phyloP scores from a whole-genome alignment of 2,329 filamentous ascomycete genomes.

The Botrytis deweyae region DNA sequence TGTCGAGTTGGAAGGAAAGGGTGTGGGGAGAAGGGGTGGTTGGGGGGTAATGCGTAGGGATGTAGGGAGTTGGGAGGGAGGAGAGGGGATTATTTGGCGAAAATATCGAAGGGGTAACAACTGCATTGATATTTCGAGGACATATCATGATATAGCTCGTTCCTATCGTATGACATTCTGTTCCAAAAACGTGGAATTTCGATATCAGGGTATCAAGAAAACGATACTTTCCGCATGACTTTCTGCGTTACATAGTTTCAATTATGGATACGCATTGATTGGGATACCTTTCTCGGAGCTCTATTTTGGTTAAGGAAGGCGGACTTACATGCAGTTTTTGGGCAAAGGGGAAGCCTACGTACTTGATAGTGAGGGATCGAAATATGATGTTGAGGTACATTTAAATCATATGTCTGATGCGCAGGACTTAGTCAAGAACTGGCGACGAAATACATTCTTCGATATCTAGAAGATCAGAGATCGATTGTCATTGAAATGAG shows the following conservation, averaged over 20 bases:
- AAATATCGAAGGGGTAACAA: constrained; percentile 20
- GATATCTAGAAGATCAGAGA: neutral
- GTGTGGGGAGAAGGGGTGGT: constrained; percentile 31
- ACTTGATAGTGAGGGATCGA: neutral
- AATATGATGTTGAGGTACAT: neutral
- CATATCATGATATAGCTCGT: neutral
- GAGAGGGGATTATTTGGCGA: constrained; percentile 32
- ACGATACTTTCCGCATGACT: neutral
- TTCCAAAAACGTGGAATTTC: neutral
- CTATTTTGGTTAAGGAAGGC: neutral
- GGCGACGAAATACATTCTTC: neutral
- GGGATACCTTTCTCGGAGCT: neutral
- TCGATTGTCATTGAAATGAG: neutral
- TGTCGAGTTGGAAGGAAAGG: constrained; percentile 24
- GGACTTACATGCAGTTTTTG: neutral
- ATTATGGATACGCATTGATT: neutral
- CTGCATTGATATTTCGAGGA: neutral
- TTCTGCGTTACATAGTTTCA: neutral
- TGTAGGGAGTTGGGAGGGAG: constrained; percentile 29
- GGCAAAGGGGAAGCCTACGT: neutral
- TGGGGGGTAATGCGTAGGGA: constrained; percentile 33
- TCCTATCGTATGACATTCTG: neutral
- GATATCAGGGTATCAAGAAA: neutral
- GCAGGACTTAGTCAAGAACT: neutral
- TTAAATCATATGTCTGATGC: neutral